Evolutionary conservation across 2,329 filamentous ascomycete genomes (phyloP), one percentile per base, ranked within the genome.

Genomic region (Ophiostoma quercus): DNA sequence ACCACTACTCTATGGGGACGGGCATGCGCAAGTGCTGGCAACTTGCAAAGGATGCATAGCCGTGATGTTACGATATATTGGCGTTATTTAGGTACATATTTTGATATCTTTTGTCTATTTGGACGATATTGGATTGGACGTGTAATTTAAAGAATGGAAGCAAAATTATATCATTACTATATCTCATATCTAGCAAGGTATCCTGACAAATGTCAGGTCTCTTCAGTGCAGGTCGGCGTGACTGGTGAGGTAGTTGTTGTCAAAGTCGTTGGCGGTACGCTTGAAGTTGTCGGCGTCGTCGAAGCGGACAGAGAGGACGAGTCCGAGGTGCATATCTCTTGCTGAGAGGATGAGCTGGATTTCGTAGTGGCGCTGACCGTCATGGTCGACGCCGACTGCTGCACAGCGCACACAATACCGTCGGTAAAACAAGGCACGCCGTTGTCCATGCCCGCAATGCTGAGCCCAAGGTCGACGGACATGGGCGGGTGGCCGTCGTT

Each of bases 11-110:
- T 0, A 87, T 87, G 84, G 84, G 85, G 0, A 86, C 84, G 0
- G 85, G 85, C 0, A 87, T 87, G 84, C 79, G 82, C 51, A 86
- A 85, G 74, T 87, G 85, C 74, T 87, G 84, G 84, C 76, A 79
- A 1, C 75, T 86, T 16, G 78, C 80, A 11, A 78, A 76, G 68
- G 74, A 76, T 9, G 37, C 43, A 32, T 68, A 11, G 12, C 22
- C 7, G 19, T 6, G 11, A 22, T 9, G 34, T 19, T 22, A 14
- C n/a, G 3, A 11, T 39, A 14, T 19, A 32, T 43, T 34, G 51
- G n/a, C 19, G 12, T 39, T 47, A 14, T 67, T 60, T 25, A 19
- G 25, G 25, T 47, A 41, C 16, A n/a, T 47, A 47, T n/a, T 43
- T n/a, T 6, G 43, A 47, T 8, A 47, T 47, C 16, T 47, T 8